Conservation (phyloP, 2,329 filamentous ascomycete species). For the Pseudocercospora fijiensis region DNA sequence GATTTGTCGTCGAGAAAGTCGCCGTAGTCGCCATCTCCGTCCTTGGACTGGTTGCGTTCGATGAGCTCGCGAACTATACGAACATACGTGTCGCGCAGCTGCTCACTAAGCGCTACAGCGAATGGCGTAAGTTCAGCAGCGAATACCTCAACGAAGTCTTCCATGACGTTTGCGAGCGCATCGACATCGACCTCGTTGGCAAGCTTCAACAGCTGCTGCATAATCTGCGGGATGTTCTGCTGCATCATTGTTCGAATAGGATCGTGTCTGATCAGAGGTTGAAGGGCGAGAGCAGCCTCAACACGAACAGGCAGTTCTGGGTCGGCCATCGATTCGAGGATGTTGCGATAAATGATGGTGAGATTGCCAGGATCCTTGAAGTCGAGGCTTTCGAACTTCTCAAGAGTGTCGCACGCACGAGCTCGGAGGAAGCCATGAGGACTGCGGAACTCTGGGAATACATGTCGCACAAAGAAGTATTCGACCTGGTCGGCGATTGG, state of each 20-base stretch:
- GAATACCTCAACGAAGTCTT: conserved; percentile 98
- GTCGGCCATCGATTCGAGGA: conserved; percentile 95
- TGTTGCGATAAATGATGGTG: conserved; percentile 92
- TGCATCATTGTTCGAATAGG: conserved; percentile 94
- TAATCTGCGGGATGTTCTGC: conserved; percentile 95
- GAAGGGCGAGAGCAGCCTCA: conserved; percentile 87
- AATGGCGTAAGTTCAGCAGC: conserved; percentile 96
- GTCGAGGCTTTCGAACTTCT: conserved; percentile 96
- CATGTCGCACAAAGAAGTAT: conserved; percentile 96
- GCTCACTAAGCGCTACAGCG: conserved; percentile 91
- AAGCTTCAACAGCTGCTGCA: conserved; percentile 96
- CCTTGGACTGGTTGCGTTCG: conserved; percentile 77
- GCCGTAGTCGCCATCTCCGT: conserved; percentile 75
- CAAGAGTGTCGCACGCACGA: conserved; percentile 91
- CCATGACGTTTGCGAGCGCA: conserved; percentile 96
- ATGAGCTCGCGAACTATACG: conserved; percentile 88
- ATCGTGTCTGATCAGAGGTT: conserved; percentile 93
- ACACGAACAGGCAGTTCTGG: conserved; percentile 89
- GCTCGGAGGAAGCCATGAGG: conserved; percentile 88
- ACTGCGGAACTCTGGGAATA: conserved; percentile 96
- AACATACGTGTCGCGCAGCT: conserved; percentile 92
- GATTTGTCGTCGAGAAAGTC: conserved; percentile 98
- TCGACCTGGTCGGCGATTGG: conserved; percentile 97
- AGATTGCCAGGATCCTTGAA: conserved; percentile 97
- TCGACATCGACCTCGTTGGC: conserved; percentile 98